Evolutionary conservation across 2,329 filamentous ascomycete genomes (phyloP), one percentile per base, ranked within the genome.

Genomic region (Cryphonectria radicalis): DNA sequence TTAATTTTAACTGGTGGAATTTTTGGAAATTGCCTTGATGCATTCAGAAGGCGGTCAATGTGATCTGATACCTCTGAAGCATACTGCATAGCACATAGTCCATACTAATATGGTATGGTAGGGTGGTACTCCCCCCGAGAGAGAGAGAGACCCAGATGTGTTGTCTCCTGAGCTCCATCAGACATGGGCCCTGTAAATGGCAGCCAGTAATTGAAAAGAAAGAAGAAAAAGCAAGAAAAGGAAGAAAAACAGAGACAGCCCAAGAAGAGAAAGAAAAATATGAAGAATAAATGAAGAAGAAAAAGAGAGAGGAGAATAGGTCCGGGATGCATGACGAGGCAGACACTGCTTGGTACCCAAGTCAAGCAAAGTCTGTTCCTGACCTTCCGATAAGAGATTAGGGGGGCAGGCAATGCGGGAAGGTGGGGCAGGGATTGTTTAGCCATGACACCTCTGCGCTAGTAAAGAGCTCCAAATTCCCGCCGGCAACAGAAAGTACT

Each of bases 381-480:
- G 37, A 37, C 60, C 28, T 63, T 11, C 60, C 22, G 37, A 63
- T 35, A 63, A 37, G 19, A 35, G 60, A 40, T 63, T 42, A 3
- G 35, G 57, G 28, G 59, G 60, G 60, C 60, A 63, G 60, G 55
- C 55, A 59, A 59, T 22, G 32, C 43, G 22, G 42, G 19, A 65
- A 65, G 43, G 63, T 65, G 63, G 63, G 43, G 63, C 22, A 14
- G 32, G 59, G 35, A 35, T 11, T 50, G n/a, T 50, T 46, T 19
- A 46, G 43, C 43, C 46, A 8, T 50, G 35, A 35, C 59, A 40
- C 32, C 59, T 13, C 19, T 19, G 59, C 59, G 35, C 59, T 62
- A 62, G n/a, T 28, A 32, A 14, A 53, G 42, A 66, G 64, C 64
- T 66, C 64, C 64, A 66, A 66, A 66, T 66, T 55, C 64, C 46